phyloP scores from a whole-genome alignment of 2,329 filamentous ascomycete genomes.

The Metarhizium anisopliae region DNA sequence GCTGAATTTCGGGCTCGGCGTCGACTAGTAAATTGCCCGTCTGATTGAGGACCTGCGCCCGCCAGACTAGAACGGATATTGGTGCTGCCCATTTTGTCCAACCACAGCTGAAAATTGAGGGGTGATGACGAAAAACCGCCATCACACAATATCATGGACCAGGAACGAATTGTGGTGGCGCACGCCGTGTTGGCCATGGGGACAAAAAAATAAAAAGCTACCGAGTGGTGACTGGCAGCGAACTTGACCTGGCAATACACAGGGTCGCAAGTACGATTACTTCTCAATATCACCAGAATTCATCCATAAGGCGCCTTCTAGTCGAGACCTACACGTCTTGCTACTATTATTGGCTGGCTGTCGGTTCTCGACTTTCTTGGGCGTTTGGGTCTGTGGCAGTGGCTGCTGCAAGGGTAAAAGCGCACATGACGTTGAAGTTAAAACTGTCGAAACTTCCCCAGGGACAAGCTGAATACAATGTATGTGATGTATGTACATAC shows the following conservation, averaged over 20 bases:
- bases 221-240: neutral
- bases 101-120: neutral
- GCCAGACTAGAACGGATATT: neutral
- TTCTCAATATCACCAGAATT: neutral
- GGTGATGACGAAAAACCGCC: neutral
- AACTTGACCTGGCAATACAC: neutral
- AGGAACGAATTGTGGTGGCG: slow-evolving; percentile 1
- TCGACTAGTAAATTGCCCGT: too few relatives aligned
- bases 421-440: too few relatives aligned
- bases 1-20: neutral
- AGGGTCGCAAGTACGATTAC: neutral
- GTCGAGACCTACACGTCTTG: neutral
- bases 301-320: neutral
- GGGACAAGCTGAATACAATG: too few relatives aligned
- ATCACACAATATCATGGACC: neutral
- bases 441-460: too few relatives aligned
- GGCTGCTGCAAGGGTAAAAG: neutral
- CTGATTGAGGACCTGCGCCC: neutral
- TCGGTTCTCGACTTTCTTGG: neutral
- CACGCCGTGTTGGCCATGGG: neutral
- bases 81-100: neutral
- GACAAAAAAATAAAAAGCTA: too few relatives aligned
- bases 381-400: neutral
- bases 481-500: too few relatives aligned
- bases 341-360: too few relatives aligned